Percentiles rank a stretch among this genome's conserved stretches.
Conservation (phyloP, 306 rosid genomes). For the Corylus americana region DNA sequence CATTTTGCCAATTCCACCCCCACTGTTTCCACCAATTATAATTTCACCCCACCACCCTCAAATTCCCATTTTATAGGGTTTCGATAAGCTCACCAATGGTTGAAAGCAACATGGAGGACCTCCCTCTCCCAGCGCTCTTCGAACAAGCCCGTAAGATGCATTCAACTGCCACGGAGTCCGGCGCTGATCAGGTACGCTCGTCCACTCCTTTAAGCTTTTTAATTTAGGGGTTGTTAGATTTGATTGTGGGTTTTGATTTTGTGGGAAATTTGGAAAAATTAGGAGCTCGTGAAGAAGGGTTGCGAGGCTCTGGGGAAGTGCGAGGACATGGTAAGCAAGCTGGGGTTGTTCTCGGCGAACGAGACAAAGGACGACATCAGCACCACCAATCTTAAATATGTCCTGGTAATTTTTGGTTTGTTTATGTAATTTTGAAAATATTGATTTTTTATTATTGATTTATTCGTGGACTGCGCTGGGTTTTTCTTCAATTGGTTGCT, state of each 20-base stretch:
- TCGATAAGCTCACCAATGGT: conserved; percentile 25
- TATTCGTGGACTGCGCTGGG: neutral
- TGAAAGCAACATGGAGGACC: conserved; percentile 55
- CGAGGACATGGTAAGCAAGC: conserved; percentile 77
- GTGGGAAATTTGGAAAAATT: conserved; percentile 14
- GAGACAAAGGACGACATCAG: conserved; percentile 93
- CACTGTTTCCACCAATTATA: neutral
- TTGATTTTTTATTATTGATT: neutral
- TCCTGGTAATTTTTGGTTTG: conserved; percentile 54
- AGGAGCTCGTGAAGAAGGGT: conserved; percentile 76
- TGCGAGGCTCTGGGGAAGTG: conserved; percentile 60
- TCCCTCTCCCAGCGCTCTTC: conserved; percentile 74
- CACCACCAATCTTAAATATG: conserved; percentile 77
- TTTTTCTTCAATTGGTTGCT: neutral
- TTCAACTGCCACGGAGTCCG: conserved; percentile 58
- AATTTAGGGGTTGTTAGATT: neutral
- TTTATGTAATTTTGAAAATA: neutral
- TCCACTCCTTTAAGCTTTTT: neutral
- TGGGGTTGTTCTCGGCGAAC: conserved; percentile 80
- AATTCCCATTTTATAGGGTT: neutral
- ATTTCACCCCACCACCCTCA: neutral
- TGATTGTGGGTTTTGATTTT: neutral
- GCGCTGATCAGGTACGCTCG: conserved; percentile 60
- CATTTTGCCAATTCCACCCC: neutral
- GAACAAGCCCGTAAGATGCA: conserved; percentile 87